Conservation (phyloP, 2,329 filamentous ascomycete species). For the Immersiporthe knoxdaviesiana region DNA sequence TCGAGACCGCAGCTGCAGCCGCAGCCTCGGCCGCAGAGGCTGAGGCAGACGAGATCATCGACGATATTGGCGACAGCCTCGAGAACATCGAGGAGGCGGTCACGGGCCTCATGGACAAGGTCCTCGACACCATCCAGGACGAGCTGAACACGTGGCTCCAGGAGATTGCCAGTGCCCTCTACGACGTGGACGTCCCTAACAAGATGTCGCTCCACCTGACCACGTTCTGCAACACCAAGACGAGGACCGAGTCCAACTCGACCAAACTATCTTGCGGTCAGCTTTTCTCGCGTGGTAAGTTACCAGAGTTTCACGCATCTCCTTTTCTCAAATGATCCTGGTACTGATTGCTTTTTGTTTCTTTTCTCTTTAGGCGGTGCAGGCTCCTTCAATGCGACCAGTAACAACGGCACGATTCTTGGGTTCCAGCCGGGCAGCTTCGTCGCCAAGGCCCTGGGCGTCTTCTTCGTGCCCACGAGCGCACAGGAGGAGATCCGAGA, state of each 20-base stretch:
- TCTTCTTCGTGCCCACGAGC: slow-evolving; percentile 26
- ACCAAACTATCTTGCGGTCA: slow-evolving; percentile 15
- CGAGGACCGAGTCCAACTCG: slow-evolving; percentile 10
- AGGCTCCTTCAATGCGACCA: slow-evolving; percentile 16
- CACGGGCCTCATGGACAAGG: slow-evolving; percentile 27
- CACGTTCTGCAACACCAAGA: slow-evolving; percentile 23
- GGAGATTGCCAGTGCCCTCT: slow-evolving; percentile 22
- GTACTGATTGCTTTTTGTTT: not conserved
- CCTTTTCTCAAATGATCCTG: no score
- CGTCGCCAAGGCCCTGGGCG: slow-evolving; percentile 26
- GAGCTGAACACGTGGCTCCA: slow-evolving; percentile 27
- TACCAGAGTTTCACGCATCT: no score
- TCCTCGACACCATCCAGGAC: slow-evolving; percentile 27
- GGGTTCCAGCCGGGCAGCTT: slow-evolving; percentile 27
- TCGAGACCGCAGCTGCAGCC: slow-evolving; percentile 8
- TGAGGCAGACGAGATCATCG: slow-evolving; percentile 27
- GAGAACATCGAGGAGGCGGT: slow-evolving; percentile 25
- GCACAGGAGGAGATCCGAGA: slow-evolving; percentile 22
- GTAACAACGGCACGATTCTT: slow-evolving; percentile 27
- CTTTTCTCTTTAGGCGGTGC: slow-evolving; percentile 5
- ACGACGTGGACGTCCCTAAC: slow-evolving; percentile 24
- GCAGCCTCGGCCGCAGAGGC: slow-evolving; percentile 21
- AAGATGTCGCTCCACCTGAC: slow-evolving; percentile 28
- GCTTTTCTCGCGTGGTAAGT: slow-evolving; percentile 24
- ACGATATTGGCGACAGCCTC: slow-evolving; percentile 26